Base-by-base conservation (phyloP, 371 early-diverging fungal species). In the Parasitella parasitica region DNA sequence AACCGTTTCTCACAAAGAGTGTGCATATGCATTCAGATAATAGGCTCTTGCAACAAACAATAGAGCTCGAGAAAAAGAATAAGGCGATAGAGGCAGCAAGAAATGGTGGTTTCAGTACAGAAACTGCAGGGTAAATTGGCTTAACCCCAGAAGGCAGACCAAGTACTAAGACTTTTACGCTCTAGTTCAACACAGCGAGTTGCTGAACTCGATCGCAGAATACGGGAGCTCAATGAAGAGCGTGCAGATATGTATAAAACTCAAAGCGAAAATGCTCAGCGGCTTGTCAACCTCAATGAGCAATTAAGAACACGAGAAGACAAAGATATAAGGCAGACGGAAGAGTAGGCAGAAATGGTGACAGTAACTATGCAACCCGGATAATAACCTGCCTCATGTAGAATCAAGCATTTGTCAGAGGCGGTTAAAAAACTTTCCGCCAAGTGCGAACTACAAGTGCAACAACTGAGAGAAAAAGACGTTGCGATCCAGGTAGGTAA, bases 261-360 rank as follows among this genome's bases (percentile, higher is more conserved):
- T 2, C 96, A 96, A 70, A 91, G 91, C 22, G 84, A 85, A 38
- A 96, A 96, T 77, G 94, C 97, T 9, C 97, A 97, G 69, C 70
- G 96, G 37, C 71, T 98, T 27, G 75, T 98, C 28, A 87, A 89
- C 50, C 73, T 96, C 72, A 92, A 90, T 66, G 97, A 98, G 57
- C 76, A 88, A 28, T 64, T 87, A 60, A 78, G 91, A 56, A 69
- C 67, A 20, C 73, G 80, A 34, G 93, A 95, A 59, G 86, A 84
- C 15, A 78, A 67, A 18, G 78, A 90, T 32, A 86, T 84, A 50
- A 79, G 76, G 48, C 80, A 87, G 63, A 76, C 80, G 15, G 85
- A 88, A 66, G 89, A 91, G 93, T 93, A 83, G 49, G 76, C 2
- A n/a, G 22, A 7, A 30, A 16, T 69, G 39, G 15, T n/a, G 38